Evolutionary conservation across 768 basidiomycete genomes (phyloP), one percentile per base, ranked within the genome.

Genomic region (Pilatotrama ljubarskyi): DNA sequence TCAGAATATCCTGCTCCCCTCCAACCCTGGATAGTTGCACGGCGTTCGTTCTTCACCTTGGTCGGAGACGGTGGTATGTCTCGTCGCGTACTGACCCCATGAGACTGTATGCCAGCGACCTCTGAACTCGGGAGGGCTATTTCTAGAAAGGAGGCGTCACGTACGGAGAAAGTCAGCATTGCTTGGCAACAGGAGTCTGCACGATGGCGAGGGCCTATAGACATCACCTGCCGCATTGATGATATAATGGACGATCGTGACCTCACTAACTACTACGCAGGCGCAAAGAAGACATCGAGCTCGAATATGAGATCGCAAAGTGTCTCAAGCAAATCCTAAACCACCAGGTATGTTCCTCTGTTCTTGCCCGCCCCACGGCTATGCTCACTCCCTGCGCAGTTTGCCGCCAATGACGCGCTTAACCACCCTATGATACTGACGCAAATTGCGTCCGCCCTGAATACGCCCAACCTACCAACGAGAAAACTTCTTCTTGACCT

Each of bases 281-380:
- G 59, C 79, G 82, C 42, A 85, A 85, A 50, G 71, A 74, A 17
- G 94, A 98, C 68, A 80, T 83, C 36, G 72, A 75, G 14, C 75
- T 97, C 22, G 96, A 98, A 73, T 85, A 92, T 51, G 96, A 98
- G 75, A 77, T 95, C 51, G 83, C 90, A 58, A 96, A 94, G 73
- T 94, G 92, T 72, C 73, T 98, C 61, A 89, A 85, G 69, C 84
- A 84, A 25, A 88, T 96, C 25, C 77, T 97, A 40, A 95, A 95
- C 67, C 81, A 76, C 66, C 69, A 70, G 49, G 86, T 86, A 63
- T 66, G 81, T 5, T 74, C 32, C 60, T 63, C 8, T 44, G 22
- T 58, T 55, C 58, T 52, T 3, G 11, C 32, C 13, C 24, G 5
- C 25, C 22, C 37, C 3, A 17, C 2, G 10, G 40, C 26, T 51